These are phyloP conservation scores for Castanospermum australe DNA, from an alignment of 306 rosid genomes.

Conservation along the genomic window DNA sequence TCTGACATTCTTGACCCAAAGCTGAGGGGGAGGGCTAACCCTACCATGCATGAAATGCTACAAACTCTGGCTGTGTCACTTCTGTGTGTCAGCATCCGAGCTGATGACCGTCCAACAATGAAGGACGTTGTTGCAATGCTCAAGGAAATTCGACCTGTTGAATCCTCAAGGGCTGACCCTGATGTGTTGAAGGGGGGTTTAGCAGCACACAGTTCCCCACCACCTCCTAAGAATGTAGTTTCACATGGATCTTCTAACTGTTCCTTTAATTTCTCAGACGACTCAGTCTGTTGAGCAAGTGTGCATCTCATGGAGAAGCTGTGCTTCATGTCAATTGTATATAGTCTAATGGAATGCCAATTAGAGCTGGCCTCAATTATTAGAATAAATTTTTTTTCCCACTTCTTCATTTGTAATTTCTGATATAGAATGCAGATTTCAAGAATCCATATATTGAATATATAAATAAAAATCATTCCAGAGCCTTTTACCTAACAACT, in stretches of 20 bases:
- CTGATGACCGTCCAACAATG: slow-evolving; percentile 78
- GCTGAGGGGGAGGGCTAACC: slow-evolving; percentile 75
- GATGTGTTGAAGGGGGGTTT: slow-evolving; percentile 47
- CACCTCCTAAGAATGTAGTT: slow-evolving; percentile 50
- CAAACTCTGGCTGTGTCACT: slow-evolving; percentile 85
- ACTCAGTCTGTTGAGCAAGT: slow-evolving; percentile 38
- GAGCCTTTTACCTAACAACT: not conserved
- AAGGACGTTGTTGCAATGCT: slow-evolving; percentile 94
- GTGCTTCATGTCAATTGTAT: slow-evolving; percentile 30
- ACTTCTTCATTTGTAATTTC: slow-evolving; percentile 13
- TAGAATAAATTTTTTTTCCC: not conserved
- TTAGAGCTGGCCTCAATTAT: slow-evolving; percentile 22
- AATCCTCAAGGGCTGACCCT: slow-evolving; percentile 40
- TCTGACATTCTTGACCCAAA: slow-evolving; percentile 73
- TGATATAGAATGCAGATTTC: slow-evolving; percentile 22
- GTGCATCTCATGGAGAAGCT: slow-evolving; percentile 21
- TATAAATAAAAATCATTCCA: slow-evolving; percentile 14
- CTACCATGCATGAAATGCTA: slow-evolving; percentile 87
- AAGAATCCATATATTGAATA: slow-evolving; percentile 25
- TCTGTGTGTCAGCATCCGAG: slow-evolving; percentile 56
- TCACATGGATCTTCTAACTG: slow-evolving; percentile 68
- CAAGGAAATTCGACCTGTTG: slow-evolving; percentile 69
- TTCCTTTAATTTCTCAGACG: slow-evolving; percentile 82
- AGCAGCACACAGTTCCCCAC: slow-evolving; percentile 38
- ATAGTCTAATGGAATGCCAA: slow-evolving; percentile 34